Base-by-base conservation (phyloP, 345 rosid genomes). In the Zanthoxylum bungeanum region DNA sequence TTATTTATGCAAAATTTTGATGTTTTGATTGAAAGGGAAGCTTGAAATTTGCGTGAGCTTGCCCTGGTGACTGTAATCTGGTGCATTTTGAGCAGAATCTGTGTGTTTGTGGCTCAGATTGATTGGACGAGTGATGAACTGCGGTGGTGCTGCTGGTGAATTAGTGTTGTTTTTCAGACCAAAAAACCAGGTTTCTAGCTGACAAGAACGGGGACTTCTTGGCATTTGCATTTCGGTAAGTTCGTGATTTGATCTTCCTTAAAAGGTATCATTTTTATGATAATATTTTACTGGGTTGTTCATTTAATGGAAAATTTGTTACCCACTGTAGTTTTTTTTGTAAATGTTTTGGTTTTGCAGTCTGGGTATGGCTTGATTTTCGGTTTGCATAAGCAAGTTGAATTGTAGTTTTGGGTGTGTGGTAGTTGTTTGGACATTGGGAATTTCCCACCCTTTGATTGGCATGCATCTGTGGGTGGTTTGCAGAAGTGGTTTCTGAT, bases 221-320 rank as follows among this genome's bases (percentile, higher is more conserved):
- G 79, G 79, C 74, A 73, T 71, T 78, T 81, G 78, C 83, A 70
- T 74, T 81, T 56, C 56, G 66, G 70, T 65, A 27, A 80, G 87
- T 82, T 84, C 33, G 2, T 61, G 19, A 27, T 46, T 22, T 44
- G 47, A 37, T 69, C 60, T 72, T 28, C 21, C 1, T 25, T 56
- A 36, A 57, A n/a, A 9, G 33, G 14, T 53, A 19, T 34, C 68
- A 8, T 16, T 64, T 60, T 53, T 53, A 28, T 68, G 57, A 9
- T 31, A 64, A 5, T 50, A 11, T 52, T 49, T 19, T 57, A 33
- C 66, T 62, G 24, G 10, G 3, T 53, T 28, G 39, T 44, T 11
- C 10, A 25, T 57, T 27, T 59, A 52, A 27, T 25, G 28, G 44
- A 61, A 50, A 36, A 51, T 40, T 17, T 27, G 63, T 53, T 21